Evolutionary conservation across 2,329 filamentous ascomycete genomes (phyloP), one percentile per base, ranked within the genome.

Genomic region (Dichotomopilus funicola): DNA sequence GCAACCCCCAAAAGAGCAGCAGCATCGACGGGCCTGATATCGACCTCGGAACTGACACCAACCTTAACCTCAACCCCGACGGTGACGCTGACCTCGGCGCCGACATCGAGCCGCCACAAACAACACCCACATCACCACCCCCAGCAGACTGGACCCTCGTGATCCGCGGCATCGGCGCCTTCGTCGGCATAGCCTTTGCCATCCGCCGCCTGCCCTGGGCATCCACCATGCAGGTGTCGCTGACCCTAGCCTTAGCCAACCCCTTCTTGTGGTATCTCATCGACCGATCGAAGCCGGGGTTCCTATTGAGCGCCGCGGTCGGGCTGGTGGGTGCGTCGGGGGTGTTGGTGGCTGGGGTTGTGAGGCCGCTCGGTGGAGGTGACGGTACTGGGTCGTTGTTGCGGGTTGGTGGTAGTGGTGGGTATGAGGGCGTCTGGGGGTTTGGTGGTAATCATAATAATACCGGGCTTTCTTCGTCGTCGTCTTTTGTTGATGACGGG

Each of bases 191-290:
- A 55, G 74, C 79, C 8, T 83, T 83, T 69, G 81, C 81, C 19
- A 95, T 99, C 76, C 86, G 94, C 61, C 89, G 88, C 70, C 81
- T 96, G 8, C 88, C 90, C 1, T 99, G 94, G 94, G 82, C 91
- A 64, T 96, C 91, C 7, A 94, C 91, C 1, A 82, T 96, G n/a
- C 94, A 99, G 71, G 85, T 95, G 19, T 95, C 91, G 1, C 72
- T 95, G 33, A 94, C 91, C 1, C 83, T 99, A 49, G 89, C 91
- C 27, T 82, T 97, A 57, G 89, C 88, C 19, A 97, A 97, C 68
- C 92, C 94, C 1, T 87, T 94, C 8, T 76, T 99, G 13, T 99
- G 94, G 94, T 99, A 95, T 72, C 78, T 97, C 31, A 88, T 99
- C 66, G 94, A 99, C 72, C 88, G 92, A 50, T 94, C 90, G 47